Conservation (phyloP, 805 yeast genomes). For the Sungouiozyma intestinalis region DNA sequence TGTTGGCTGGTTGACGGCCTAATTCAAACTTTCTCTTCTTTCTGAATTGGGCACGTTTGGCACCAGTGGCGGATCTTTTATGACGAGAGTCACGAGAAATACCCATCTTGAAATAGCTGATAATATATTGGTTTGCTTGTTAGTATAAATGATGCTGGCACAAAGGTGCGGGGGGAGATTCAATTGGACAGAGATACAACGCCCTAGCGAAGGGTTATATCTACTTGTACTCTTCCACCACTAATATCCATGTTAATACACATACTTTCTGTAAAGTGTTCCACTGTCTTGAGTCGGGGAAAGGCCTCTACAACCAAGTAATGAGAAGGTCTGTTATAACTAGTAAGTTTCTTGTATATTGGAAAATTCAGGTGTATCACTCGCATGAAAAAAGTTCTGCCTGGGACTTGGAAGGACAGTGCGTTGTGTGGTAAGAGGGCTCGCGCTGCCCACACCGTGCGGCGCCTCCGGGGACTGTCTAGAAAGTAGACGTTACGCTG, state of each 20-base stretch:
- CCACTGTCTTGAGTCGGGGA: neutral
- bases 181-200: no score
- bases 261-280: neutral
- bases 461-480: no score
- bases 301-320: no score
- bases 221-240: no score
- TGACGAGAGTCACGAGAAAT: slow-evolving; percentile 99
- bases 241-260: no score
- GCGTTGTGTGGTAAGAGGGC: no score
- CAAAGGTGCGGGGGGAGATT: no score
- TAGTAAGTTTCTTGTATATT: neutral
- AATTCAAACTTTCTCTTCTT: slow-evolving; percentile 99
- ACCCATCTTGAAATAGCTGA: slow-evolving; percentile 66
- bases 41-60: slow-evolving; percentile 99
- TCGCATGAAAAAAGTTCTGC: no score
- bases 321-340: neutral
- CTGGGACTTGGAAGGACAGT: no score
- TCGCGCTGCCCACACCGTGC: no score
- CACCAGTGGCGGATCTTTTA: slow-evolving; percentile 99
- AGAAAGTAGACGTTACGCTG: no score
- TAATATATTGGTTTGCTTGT: slow-evolving; percentile 3
- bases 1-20: slow-evolving; percentile 99
- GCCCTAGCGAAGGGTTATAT: neutral
- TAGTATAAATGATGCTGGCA: no score
- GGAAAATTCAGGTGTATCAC: neutral